A percentile compares a stretch with the other conserved stretches of the same genome.
Evolutionary conservation across 2,329 filamentous ascomycete genomes (phyloP).

Genomic region (Westerdykella sp.): DNA sequence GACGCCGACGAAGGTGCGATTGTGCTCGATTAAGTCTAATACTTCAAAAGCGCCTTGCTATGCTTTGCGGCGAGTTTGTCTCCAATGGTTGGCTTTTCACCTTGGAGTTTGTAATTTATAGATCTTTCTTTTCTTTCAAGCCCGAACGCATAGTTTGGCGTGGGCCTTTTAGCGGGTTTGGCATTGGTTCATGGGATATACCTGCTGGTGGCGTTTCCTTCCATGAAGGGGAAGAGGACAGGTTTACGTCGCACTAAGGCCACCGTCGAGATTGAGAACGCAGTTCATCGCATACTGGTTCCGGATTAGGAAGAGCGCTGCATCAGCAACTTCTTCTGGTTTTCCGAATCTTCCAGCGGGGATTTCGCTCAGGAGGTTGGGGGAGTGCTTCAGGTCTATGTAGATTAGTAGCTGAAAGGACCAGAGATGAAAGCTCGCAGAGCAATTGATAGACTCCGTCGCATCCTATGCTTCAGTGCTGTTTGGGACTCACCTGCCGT

Average conservation of each 20-base stretch:
- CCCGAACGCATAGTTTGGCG: background rate
- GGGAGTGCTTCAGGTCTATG: slow-evolving; percentile 36
- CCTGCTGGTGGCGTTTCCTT: background rate
- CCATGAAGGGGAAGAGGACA: background rate
- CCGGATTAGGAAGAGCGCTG: slow-evolving; percentile 67
- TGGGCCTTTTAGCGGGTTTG: background rate
- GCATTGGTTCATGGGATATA: slow-evolving; percentile 1
- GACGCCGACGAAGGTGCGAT: slow-evolving; percentile 33
- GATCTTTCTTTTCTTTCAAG: background rate
- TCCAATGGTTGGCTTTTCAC: no score
- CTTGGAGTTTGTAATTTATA: no score
- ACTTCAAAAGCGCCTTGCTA: background rate
- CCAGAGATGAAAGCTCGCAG: background rate
- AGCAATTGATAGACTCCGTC: background rate
- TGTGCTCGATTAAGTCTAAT: slow-evolving; percentile 30
- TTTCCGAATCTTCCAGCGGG: slow-evolving; percentile 62
- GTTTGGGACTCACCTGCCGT: slow-evolving; percentile 51
- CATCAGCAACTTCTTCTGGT: slow-evolving; percentile 70
- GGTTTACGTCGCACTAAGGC: slow-evolving; percentile 57
- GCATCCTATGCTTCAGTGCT: background rate
- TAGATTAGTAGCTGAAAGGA: slow-evolving; percentile 18
- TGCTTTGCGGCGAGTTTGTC: no score
- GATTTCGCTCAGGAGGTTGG: slow-evolving; percentile 45
- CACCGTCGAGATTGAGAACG: slow-evolving; percentile 78
- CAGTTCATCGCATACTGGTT: slow-evolving; percentile 86